Evolutionary conservation across 2,329 filamentous ascomycete species (phyloP).

Genomic region (Sporothrix brunneoviolacea): DNA sequence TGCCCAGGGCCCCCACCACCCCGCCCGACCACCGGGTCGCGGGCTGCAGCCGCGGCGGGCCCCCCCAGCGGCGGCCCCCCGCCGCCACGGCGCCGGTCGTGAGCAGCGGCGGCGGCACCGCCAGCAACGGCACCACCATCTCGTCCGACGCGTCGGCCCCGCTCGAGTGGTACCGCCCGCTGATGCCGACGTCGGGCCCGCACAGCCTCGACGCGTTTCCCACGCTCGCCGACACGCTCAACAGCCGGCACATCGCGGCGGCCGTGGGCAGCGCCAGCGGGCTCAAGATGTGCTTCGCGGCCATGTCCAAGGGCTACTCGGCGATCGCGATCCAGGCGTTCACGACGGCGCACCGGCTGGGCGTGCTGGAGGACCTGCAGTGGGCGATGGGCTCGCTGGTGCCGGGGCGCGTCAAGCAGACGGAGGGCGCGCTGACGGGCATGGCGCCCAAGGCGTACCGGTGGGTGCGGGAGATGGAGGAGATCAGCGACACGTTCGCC

Average conservation of each 20-base stretch:
- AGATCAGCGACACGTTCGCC: conserved; percentile 61
- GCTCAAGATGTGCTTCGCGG: conserved; percentile 61
- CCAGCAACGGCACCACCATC: background rate
- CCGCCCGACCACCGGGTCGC: conserved; percentile 46
- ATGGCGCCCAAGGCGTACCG: conserved; percentile 72
- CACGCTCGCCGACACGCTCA: conserved; percentile 37
- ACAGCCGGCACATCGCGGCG: conserved; percentile 41
- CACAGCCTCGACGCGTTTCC: conserved; percentile 26
- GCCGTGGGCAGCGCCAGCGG: conserved; percentile 51
- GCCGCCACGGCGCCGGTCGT: conserved; percentile 1
- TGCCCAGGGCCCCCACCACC: conserved; percentile 29
- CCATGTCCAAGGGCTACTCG: conserved; percentile 56
- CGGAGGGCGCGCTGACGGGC: conserved; percentile 34
- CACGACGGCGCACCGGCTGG: conserved; percentile 58
- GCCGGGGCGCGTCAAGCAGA: conserved; percentile 40
- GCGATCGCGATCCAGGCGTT: conserved; percentile 65
- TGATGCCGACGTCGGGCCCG: conserved; percentile 39
- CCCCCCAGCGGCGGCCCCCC: conserved; percentile 33
- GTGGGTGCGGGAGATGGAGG: conserved; percentile 72
- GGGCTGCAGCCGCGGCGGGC: conserved; percentile 51
- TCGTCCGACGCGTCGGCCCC: background rate
- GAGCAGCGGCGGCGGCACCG: conserved; percentile 16
- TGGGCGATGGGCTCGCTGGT: conserved; percentile 45
- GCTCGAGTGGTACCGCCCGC: conserved; percentile 18
- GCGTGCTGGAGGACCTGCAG: conserved; percentile 54